These are phyloP conservation scores for Zoysia japonica DNA, from an alignment of 176 grass and related monocot genomes.

Conservation along the genomic window DNA sequence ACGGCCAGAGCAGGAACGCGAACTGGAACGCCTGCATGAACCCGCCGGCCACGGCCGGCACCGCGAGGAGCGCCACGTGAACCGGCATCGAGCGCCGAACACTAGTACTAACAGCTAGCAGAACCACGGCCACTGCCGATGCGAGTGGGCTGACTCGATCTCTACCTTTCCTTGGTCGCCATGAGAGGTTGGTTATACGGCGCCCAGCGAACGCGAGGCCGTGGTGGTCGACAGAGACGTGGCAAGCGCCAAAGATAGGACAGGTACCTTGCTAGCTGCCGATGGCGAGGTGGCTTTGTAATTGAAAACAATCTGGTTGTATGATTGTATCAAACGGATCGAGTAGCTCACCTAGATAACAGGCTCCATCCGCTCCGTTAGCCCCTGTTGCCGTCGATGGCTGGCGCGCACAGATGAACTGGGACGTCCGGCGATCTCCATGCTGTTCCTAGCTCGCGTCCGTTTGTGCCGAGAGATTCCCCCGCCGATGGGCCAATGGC, in stretches of 20 bases:
- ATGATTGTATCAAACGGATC: background rate
- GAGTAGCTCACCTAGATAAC: background rate
- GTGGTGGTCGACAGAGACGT: background rate
- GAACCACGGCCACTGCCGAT: no score
- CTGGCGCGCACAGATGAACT: background rate
- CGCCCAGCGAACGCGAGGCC: background rate
- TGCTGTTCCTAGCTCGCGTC: background rate
- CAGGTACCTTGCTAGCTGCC: constrained; percentile 33
- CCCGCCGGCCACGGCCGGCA: constrained; percentile 29
- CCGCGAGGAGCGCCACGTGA: constrained; percentile 42
- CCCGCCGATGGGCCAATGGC: background rate
- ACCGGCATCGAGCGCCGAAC: constrained; percentile 23
- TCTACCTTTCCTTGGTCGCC: background rate
- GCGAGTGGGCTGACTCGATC: background rate
- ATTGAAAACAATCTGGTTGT: background rate
- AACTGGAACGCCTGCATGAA: constrained; percentile 49
- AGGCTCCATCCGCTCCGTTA: background rate
- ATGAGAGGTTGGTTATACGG: background rate
- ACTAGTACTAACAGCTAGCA: background rate
- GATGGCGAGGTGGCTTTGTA: background rate
- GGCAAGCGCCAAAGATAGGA: background rate
- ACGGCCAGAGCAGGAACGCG: constrained; percentile 51
- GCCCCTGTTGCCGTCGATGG: background rate
- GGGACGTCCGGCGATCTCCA: background rate
- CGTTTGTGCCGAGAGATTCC: background rate